Evolutionary conservation across 2,329 filamentous ascomycete genomes (phyloP), one percentile per base, ranked within the genome.

Genomic region (Ascomycota sp.): DNA sequence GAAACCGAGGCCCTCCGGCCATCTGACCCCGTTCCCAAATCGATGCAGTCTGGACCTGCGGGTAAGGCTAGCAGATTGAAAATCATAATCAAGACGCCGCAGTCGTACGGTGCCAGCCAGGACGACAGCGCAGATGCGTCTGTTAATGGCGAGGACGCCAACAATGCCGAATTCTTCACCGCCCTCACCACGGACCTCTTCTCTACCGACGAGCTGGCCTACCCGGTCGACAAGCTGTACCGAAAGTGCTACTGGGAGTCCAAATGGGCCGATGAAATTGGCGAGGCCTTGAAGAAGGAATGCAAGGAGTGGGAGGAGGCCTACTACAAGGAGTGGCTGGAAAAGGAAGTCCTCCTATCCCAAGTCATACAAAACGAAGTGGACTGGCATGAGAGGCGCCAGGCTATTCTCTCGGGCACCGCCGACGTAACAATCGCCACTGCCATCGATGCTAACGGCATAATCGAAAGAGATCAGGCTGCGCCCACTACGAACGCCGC

Each of bases 1-100:
- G 89, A 98, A 51, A 94, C 86, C 4, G 89, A 98, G 55, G 79
- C 82, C 11, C 63, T 93, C 15, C 74, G 81, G n/a, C 78, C 80
- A 4, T 73, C 69, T 11, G 73, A 85, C 46, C 71, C 76, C 2
- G 69, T 81, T 9, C 72, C 75, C 15, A 78, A 81, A 48, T 71
- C 72, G 33, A 65, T 69, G 57, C 69, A 72, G 41, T 46, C 58
- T 2, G 51, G 44, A 23, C 52, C 45, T 12, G 44, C 48, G 25
- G 53, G 48, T 43, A 65, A 60, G 38, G 53, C 55, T 27, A 57
- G 57, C 34, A 69, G 69, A 39, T 53, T 72, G 23, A 74, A 73
- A 43, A 70, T 72, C 37, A 66, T 72, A 41, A 59, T 73, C 47
- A 73, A 73, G 47, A 71, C 64, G 19, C 62, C 62, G 2, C 60